Evolutionary conservation across 805 yeast species (phyloP), one percentile per base, ranked within the genome.

Genomic region (Suhomyces xylopsoci): DNA sequence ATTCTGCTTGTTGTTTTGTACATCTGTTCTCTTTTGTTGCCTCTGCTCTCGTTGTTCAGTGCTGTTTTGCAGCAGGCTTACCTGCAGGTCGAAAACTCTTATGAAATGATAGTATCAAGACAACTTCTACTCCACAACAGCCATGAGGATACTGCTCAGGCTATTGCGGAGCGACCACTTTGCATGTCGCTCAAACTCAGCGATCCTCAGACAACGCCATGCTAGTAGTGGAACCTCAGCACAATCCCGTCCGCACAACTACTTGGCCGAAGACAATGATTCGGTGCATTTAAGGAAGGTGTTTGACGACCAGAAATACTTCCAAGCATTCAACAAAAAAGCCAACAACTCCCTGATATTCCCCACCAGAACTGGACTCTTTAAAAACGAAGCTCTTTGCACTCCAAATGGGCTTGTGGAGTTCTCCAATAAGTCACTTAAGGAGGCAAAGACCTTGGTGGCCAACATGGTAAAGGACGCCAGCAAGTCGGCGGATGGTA

Each of bases 381-480:
- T 94, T 65, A 76, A 79, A 49, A 92, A 93, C 60, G 86, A 87
- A 30, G 81, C 80, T 55, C 71, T 93, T 45, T 81, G 78, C 1
- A 76, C 84, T 1, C 90, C 97, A 0, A 72, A 80, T 3, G 97
- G 97, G 0, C 69, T 93, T 22, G 69, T 78, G 22, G 77, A 80
- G 49, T 94, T 90, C 65, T 82, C 93, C 3, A 71, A 78, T 40
- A 77, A 73, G 19, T 86, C 96, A 0, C 70, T 91, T n/a, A 64
- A 56, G 2, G 76, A 77, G 49, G 97, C 97, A 1, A 81, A 87
- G 55, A 59, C 64, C 3, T 70, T 93, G 49, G 87, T 88, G 0
- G 64, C 71, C 0, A 65, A 74, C n/a, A 82, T 93, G 73, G 70
- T 82, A 14, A 42, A 52, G 2, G 75, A 68, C 5, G 70, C 64